These are phyloP conservation scores for Saccharomycopsis guyanensis DNA, from an alignment of 805 yeast genomes.

Conservation along the genomic window DNA sequence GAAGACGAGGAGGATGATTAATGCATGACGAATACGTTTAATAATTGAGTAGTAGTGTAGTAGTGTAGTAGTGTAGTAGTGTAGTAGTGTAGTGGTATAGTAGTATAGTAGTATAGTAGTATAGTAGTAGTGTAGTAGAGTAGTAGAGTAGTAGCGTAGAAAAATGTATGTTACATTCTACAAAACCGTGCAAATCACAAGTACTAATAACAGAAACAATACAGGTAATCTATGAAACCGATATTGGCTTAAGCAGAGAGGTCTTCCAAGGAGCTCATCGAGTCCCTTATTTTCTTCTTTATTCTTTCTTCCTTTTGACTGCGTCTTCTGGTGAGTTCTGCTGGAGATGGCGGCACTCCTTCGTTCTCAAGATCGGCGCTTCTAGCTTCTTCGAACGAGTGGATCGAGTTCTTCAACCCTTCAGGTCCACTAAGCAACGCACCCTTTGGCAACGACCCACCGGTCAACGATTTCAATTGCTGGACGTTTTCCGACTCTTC, in stretches of 20 bases:
- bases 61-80: too few species aligned
- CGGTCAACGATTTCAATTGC: conserved; percentile 62
- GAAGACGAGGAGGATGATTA: neutral
- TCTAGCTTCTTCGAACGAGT: conserved; percentile 76
- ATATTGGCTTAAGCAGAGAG: too few species aligned
- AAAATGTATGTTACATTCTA: neutral
- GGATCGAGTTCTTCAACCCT: conserved; percentile 62
- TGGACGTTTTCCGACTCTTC: conserved; percentile 84
- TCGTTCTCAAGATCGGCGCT: conserved; percentile 77
- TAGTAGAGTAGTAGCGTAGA: too few species aligned
- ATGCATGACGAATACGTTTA: too few species aligned
- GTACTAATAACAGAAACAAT: too few species aligned
- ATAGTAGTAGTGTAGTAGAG: too few species aligned
- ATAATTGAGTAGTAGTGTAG: too few species aligned
- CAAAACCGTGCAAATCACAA: too few species aligned
- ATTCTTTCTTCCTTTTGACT: conserved; percentile 38
- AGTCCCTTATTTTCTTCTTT: conserved; percentile 24
- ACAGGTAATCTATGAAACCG: too few species aligned
- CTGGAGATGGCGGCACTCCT: conserved; percentile 74
- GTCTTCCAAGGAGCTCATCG: conserved; percentile 5
- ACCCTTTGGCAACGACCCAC: conserved; percentile 82
- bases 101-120: too few species aligned
- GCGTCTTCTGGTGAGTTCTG: conserved; percentile 43
- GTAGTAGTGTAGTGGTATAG: too few species aligned
- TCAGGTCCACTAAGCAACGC: conserved; percentile 76